These are phyloP conservation scores for Phoma herbarum DNA, from an alignment of 2,329 filamentous ascomycete genomes.

Conservation along the genomic window DNA sequence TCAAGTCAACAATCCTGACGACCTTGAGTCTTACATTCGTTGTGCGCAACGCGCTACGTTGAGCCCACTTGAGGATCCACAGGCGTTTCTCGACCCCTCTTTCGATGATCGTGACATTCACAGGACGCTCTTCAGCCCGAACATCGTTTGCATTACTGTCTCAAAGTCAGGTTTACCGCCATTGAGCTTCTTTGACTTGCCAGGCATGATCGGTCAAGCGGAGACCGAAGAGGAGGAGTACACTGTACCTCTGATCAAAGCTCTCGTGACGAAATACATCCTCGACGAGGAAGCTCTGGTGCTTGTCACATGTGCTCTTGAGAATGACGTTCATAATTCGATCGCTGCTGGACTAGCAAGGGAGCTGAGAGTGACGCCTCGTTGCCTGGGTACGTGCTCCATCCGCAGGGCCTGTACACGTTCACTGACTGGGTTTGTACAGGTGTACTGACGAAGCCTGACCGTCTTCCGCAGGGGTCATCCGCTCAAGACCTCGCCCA, in stretches of 20 bases:
- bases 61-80: slow-evolving; percentile 67
- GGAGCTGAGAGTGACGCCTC: slow-evolving; percentile 51
- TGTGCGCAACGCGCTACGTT: slow-evolving; percentile 82
- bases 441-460: slow-evolving; percentile 86
- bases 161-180: slow-evolving; percentile 74
- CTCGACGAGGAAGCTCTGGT: slow-evolving; percentile 75
- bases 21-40: slow-evolving; percentile 73
- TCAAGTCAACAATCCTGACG: slow-evolving; percentile 65
- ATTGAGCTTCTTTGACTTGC: slow-evolving; percentile 84
- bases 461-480: slow-evolving; percentile 67
- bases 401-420: too few relatives aligned
- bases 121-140: slow-evolving; percentile 79
- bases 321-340: slow-evolving; percentile 78
- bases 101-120: slow-evolving; percentile 24
- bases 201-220: slow-evolving; percentile 79
- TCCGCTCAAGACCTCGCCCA: slow-evolving; percentile 64
- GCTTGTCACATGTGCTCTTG: slow-evolving; percentile 79
- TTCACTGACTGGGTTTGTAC: slow-evolving; percentile 46
- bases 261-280: slow-evolving; percentile 76
- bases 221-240: slow-evolving; percentile 57
- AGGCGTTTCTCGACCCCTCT: slow-evolving; percentile 46
- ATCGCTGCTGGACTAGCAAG: slow-evolving; percentile 69
- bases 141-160: slow-evolving; percentile 80
- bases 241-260: slow-evolving; percentile 75
- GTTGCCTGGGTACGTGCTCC: slow-evolving; percentile 49